A percentile compares a stretch with the other conserved stretches of the same genome.
Conservation (phyloP, 495 filamentous ascomycete genomes). For the Podospora australis region DNA sequence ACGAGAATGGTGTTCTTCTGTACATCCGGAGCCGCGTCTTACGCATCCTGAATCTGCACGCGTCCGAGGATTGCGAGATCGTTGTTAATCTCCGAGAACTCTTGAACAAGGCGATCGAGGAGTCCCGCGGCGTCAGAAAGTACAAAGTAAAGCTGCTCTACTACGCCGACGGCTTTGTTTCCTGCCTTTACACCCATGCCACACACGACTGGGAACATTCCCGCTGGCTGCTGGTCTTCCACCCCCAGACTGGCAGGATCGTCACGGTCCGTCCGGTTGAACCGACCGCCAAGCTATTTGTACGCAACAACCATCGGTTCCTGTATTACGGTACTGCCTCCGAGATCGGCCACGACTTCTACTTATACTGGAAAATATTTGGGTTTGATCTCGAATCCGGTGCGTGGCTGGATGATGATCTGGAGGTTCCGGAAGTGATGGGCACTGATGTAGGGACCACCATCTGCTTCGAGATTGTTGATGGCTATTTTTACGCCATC, state of each 20-base stretch:
- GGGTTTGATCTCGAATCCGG: conserved; percentile 43
- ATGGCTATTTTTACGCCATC: conserved; percentile 64
- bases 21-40: conserved; percentile 52
- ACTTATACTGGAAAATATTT: conserved; percentile 55
- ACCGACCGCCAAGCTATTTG: conserved; percentile 53
- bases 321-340: conserved; percentile 64
- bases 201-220: conserved; percentile 27
- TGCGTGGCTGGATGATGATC: conserved; percentile 28
- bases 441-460: conserved; percentile 61
- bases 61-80: conserved; percentile 43
- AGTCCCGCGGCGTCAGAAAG: conserved; percentile 27
- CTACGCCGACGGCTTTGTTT: conserved; percentile 55
- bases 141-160: conserved; percentile 53
- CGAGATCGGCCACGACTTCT: conserved; percentile 42
- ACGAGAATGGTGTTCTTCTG: conserved; percentile 56
- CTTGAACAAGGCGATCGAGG: conserved; percentile 27
- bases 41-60: conserved; percentile 58
- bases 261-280: conserved; percentile 38
- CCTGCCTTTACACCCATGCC: conserved; percentile 44
- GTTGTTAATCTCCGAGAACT: conserved; percentile 51
- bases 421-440: conserved; percentile 48
- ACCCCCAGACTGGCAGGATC: conserved; percentile 37
- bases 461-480: conserved; percentile 65
- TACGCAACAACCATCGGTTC: conserved; percentile 57
- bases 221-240: conserved; percentile 55